phyloP scores from a whole-genome alignment of 1,139 yeast genomes.

The Lodderomyces beijingensis region DNA sequence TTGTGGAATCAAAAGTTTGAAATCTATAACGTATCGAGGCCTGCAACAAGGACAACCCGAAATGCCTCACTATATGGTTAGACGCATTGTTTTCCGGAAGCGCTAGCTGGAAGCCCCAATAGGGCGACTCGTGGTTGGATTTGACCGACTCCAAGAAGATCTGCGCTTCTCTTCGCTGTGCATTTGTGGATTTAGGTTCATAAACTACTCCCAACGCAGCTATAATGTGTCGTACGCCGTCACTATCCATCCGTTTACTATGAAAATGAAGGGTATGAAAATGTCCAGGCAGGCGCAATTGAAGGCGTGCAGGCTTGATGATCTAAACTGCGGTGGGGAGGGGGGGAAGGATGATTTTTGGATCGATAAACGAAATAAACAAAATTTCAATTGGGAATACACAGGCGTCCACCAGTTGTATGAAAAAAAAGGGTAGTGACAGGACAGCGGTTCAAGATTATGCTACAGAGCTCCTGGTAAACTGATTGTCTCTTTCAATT shows the following conservation, averaged over 20 bases:
- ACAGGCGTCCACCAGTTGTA: too few relatives aligned
- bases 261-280: too few relatives aligned
- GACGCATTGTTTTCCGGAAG: constrained; percentile 54
- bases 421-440: too few relatives aligned
- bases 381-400: too few relatives aligned
- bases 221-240: constrained; percentile 65
- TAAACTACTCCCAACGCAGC: constrained; percentile 78
- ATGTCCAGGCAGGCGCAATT: too few relatives aligned
- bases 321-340: too few relatives aligned
- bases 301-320: too few relatives aligned
- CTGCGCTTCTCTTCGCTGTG: constrained; percentile 64
- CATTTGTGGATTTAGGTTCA: constrained; percentile 63
- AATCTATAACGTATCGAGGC: constrained; percentile 60
- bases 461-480: too few relatives aligned
- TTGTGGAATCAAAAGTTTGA: constrained; percentile 56
- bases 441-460: too few relatives aligned
- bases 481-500: too few relatives aligned
- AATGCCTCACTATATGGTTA: constrained; percentile 77
- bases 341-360: too few relatives aligned
- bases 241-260: constrained; percentile 64
- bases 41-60: constrained; percentile 78
- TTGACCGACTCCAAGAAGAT: constrained; percentile 72
- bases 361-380: too few relatives aligned
- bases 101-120: constrained; percentile 89
- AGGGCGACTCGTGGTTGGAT: constrained; percentile 76